Evolutionary conservation across 306 rosid species (phyloP).

Genomic region (Cucurbita moschata): DNA sequence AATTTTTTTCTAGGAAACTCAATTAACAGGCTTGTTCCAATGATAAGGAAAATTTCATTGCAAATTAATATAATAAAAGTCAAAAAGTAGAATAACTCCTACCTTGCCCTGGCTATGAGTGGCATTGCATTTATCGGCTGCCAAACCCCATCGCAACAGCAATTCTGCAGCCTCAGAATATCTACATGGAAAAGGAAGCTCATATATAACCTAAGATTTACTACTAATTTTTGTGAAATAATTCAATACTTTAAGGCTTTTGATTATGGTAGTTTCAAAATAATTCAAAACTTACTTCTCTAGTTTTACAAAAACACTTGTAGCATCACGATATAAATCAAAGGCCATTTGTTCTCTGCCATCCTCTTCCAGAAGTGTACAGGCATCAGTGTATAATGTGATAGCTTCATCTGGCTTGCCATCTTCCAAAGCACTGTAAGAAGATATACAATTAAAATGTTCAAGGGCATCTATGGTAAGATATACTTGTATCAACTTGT

Average conservation of each 20-base stretch:
- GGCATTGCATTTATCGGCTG: conserved; percentile 88
- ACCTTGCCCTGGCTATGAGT: conserved; percentile 89
- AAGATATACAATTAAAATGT: background rate
- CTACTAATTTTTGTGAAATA: background rate
- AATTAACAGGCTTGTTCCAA: background rate
- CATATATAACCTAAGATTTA: background rate
- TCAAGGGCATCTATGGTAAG: background rate
- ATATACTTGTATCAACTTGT: background rate
- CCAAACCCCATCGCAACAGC: conserved; percentile 62
- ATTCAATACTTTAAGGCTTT: background rate
- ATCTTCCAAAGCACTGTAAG: conserved; percentile 75
- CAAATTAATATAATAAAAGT: background rate
- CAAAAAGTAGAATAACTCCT: conserved; percentile 5
- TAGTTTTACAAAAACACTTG: conserved; percentile 53
- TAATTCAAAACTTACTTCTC: conserved; percentile 56
- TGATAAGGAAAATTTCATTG: background rate
- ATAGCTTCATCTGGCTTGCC: conserved; percentile 68
- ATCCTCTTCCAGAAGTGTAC: conserved; percentile 79
- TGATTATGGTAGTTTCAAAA: background rate
- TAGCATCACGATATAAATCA: conserved; percentile 76
- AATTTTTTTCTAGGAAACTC: background rate
- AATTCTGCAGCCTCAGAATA: conserved; percentile 72
- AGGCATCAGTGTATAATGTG: conserved; percentile 73
- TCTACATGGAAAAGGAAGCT: conserved; percentile 34
- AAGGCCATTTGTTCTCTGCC: conserved; percentile 92